Conservation (phyloP, 805 yeast species). For the Zygosaccharomyces bailii region DNA sequence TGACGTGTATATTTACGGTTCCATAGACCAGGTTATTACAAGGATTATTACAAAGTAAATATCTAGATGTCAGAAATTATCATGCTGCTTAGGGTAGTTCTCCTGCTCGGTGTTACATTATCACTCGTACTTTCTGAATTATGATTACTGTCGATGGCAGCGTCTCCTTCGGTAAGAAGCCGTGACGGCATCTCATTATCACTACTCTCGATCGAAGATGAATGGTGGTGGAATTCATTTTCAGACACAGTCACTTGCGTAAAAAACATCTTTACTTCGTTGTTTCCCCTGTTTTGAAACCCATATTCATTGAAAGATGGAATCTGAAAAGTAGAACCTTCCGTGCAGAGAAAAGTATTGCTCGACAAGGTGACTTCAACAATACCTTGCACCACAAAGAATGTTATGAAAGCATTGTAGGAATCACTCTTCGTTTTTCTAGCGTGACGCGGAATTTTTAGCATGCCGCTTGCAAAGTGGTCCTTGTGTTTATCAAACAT, state of each 20-base stretch:
- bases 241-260: constrained; percentile 52
- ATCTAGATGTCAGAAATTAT: constrained; percentile 19
- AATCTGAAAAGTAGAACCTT: constrained; percentile 77
- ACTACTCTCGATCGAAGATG: constrained; percentile 1
- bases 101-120: neutral
- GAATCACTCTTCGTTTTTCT: constrained; percentile 61
- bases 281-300: constrained; percentile 57
- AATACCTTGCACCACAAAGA: constrained; percentile 69
- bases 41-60: neutral
- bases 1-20: neutral
- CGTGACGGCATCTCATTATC: constrained; percentile 5
- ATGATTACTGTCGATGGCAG: neutral
- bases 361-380: constrained; percentile 64
- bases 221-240: neutral
- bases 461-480: constrained; percentile 68
- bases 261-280: constrained; percentile 63
- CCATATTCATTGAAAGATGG: constrained; percentile 76
- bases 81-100: constrained; percentile 21
- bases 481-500: constrained; percentile 61
- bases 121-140: neutral
- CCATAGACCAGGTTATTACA: neutral
- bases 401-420: constrained; percentile 60
- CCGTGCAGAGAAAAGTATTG: constrained; percentile 54
- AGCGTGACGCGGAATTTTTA: constrained; percentile 60
- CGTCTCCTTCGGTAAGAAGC: neutral